Evolutionary conservation across 2,329 filamentous ascomycete genomes (phyloP).

Genomic region (Pseudogymnoascus sp.): DNA sequence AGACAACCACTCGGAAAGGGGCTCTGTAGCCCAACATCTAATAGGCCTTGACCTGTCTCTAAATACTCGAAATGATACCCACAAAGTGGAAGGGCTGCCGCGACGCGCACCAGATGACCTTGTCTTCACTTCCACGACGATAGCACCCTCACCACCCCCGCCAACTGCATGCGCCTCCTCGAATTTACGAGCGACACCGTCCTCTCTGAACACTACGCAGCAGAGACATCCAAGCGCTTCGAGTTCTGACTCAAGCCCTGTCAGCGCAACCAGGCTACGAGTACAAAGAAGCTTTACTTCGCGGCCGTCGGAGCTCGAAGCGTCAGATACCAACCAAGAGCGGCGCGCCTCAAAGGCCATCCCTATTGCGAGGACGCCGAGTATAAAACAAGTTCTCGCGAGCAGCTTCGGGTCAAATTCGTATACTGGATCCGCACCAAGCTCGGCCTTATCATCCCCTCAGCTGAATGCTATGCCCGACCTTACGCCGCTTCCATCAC

Average conservation of each 20-base stretch:
- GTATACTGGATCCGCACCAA: slow-evolving; percentile 44
- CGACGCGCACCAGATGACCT: background rate
- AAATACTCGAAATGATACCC: background rate
- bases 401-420: slow-evolving; percentile 37
- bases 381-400: slow-evolving; percentile 46
- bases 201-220: slow-evolving; percentile 18
- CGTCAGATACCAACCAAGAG: slow-evolving; percentile 37
- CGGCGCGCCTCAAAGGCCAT: slow-evolving; percentile 25
- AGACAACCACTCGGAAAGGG: background rate
- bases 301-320: slow-evolving; percentile 26
- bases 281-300: slow-evolving; percentile 17
- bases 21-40: background rate
- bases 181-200: slow-evolving; percentile 30
- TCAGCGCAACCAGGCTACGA: slow-evolving; percentile 1
- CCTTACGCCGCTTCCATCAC: slow-evolving; percentile 70
- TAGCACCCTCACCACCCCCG: slow-evolving; percentile 14
- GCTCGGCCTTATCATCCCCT: slow-evolving; percentile 62
- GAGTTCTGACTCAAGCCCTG: slow-evolving; percentile 19
- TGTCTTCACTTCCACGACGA: slow-evolving; percentile 14
- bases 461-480: slow-evolving; percentile 68
- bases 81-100: background rate
- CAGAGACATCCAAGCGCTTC: slow-evolving; percentile 31
- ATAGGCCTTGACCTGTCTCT: background rate
- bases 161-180: slow-evolving; percentile 32
- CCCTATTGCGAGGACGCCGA: slow-evolving; percentile 45